Evolutionary conservation across 805 yeast species (phyloP).

Genomic region (Candida vartiovaarae): DNA sequence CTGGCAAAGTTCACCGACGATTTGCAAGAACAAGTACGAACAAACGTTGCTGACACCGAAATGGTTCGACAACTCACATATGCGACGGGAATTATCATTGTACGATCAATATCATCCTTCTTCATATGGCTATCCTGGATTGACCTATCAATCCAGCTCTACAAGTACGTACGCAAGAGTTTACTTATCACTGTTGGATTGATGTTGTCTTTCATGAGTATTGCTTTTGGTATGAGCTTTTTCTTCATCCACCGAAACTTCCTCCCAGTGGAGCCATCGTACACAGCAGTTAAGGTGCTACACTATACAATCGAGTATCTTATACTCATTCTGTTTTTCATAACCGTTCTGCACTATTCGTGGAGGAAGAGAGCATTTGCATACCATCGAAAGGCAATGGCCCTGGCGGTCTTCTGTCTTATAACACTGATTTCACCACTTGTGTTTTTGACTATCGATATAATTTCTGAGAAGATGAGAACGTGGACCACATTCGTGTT

Average conservation of each 20-base stretch:
- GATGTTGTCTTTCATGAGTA: conserved; percentile 25
- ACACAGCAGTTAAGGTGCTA: conserved; percentile 21
- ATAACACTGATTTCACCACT: conserved; percentile 31
- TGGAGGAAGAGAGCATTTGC: conserved; percentile 35
- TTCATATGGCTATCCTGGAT: conserved; percentile 49
- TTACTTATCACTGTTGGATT: conserved; percentile 27
- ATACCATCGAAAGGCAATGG: conserved; percentile 38
- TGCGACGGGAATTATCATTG: conserved; percentile 30
- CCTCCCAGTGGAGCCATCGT: not conserved
- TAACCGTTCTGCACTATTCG: conserved; percentile 31
- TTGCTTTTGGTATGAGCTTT: conserved; percentile 19
- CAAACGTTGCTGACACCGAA: conserved; percentile 46
- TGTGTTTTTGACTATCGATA: conserved; percentile 30
- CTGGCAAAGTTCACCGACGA: conserved; percentile 39
- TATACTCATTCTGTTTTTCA: conserved; percentile 25
- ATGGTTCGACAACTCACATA: conserved; percentile 31
- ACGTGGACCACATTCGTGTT: conserved; percentile 43
- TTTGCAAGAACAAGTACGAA: conserved; percentile 42
- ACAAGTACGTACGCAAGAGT: conserved; percentile 26
- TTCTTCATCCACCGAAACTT: conserved; percentile 9
- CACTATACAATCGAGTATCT: conserved; percentile 26
- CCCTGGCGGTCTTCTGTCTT: conserved; percentile 41
- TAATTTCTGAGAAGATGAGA: conserved; percentile 32
- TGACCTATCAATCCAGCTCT: conserved; percentile 39
- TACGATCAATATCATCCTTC: conserved; percentile 34